phyloP scores from a whole-genome alignment of 345 rosid species.

The Brassica rapa region DNA sequence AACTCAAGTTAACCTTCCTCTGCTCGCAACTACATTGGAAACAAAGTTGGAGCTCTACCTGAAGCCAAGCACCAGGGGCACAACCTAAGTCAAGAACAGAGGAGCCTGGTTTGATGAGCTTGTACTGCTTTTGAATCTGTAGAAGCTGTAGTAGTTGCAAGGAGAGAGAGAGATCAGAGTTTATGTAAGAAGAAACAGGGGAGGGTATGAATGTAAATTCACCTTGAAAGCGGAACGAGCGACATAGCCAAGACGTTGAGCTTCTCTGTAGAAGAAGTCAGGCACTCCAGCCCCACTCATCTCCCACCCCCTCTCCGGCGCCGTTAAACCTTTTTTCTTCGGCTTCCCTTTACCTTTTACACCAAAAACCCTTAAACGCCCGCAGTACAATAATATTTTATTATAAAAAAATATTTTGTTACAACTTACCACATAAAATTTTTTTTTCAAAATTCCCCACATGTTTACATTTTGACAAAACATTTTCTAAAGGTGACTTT shows the following conservation, averaged over 20 bases:
- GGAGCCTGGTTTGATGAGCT: slow-evolving; percentile 75
- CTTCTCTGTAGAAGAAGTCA: slow-evolving; percentile 97
- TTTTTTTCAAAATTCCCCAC: not conserved
- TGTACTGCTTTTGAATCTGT: slow-evolving; percentile 85
- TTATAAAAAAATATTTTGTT: not conserved
- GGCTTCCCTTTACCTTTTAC: not conserved
- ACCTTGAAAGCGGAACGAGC: slow-evolving; percentile 99
- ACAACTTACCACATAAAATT: not conserved
- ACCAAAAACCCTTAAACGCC: slow-evolving; percentile 9
- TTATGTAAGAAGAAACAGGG: not conserved
- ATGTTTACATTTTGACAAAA: not conserved
- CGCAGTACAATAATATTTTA: not conserved
- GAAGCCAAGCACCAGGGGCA: slow-evolving; percentile 99
- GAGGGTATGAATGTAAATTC: slow-evolving; percentile 4
- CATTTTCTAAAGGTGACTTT: not conserved
- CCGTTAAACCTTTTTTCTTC: slow-evolving; percentile 12
- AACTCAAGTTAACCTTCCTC: not conserved
- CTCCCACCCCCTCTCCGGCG: slow-evolving; percentile 29
- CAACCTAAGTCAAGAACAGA: slow-evolving; percentile 96
- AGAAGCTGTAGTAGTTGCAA: slow-evolving; percentile 58
- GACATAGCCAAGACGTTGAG: slow-evolving; percentile 94
- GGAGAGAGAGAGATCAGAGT: not conserved
- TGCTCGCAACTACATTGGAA: not conserved
- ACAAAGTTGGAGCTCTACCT: slow-evolving; percentile 46
- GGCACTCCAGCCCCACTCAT: slow-evolving; percentile 86